Conservation (phyloP, 2,329 filamentous ascomycete species). For the Fusarium nelsonii region DNA sequence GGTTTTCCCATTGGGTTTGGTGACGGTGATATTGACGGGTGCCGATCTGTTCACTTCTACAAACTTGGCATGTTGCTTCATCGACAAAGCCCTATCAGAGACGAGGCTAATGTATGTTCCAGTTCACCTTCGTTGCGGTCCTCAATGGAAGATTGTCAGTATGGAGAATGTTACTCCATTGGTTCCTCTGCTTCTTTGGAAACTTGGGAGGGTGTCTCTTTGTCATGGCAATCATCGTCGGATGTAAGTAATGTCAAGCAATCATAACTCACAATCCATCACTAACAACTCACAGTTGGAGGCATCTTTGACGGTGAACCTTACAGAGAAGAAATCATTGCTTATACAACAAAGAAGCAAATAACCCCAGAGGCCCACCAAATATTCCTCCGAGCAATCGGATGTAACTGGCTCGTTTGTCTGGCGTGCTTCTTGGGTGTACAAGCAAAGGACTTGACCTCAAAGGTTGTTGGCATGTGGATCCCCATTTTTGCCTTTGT, state of each 20-base stretch:
- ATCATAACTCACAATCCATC: accelerated
- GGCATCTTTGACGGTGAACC: slow-evolving; percentile 57
- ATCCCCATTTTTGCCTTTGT: slow-evolving; percentile 68
- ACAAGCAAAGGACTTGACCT: slow-evolving; percentile 62
- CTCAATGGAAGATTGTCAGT: slow-evolving; percentile 37
- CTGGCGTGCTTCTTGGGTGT: slow-evolving; percentile 62
- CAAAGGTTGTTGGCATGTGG: slow-evolving; percentile 69
- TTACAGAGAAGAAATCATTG: slow-evolving; percentile 60
- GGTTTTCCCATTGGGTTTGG: slow-evolving; percentile 41
- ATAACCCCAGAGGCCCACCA: slow-evolving; percentile 62
- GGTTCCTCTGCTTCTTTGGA: slow-evolving; percentile 62
- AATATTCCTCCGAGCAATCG: slow-evolving; percentile 67
- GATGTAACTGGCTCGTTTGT: slow-evolving; percentile 70
- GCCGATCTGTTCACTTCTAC: slow-evolving; percentile 44
- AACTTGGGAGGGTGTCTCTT: slow-evolving; percentile 63
- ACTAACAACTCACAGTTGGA: slow-evolving; percentile 52
- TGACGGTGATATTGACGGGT: slow-evolving; percentile 39
- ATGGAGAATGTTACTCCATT: slow-evolving; percentile 50
- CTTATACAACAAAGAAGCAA: slow-evolving; percentile 62
- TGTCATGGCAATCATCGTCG: slow-evolving; percentile 60
- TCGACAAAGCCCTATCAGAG: accelerated
- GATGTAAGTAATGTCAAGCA: slow-evolving; percentile 40
- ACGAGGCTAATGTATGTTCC: neutral
- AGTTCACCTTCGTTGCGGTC: slow-evolving; percentile 44
- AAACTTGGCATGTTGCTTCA: slow-evolving; percentile 17